Conservation (phyloP, 768 basidiomycete genomes). For the Boletus edulis region DNA sequence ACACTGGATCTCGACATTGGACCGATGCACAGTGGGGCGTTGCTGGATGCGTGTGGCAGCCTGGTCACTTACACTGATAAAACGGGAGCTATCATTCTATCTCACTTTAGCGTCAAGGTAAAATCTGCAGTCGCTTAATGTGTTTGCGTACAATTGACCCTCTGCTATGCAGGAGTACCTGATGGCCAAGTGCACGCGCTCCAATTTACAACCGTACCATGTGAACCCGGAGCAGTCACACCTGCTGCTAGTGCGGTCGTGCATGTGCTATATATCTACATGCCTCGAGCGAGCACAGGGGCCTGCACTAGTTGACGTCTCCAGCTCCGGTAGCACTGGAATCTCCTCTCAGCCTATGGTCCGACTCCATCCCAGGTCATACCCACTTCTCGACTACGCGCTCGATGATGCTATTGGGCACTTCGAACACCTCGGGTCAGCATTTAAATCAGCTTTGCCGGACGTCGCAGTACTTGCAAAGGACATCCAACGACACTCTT, state of each 20-base stretch:
- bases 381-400: not conserved
- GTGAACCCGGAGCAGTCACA: not conserved
- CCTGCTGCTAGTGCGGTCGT: no score
- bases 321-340: no score
- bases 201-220: not conserved
- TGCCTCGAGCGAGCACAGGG: no score
- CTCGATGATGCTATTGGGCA: not conserved
- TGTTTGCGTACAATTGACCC: not conserved
- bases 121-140: not conserved
- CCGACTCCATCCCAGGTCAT: not conserved
- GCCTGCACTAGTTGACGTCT: no score
- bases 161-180: not conserved
- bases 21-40: conserved; percentile 2
- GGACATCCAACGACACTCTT: not conserved
- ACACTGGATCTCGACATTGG: not conserved
- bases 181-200: not conserved
- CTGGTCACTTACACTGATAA: conserved; percentile 1
- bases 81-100: not conserved
- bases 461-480: not conserved
- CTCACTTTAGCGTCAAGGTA: conserved; percentile 6
- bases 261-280: no score
- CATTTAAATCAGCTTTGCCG: not conserved
- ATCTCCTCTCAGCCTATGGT: no score
- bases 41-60: conserved; percentile 8
- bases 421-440: not conserved